Evolutionary conservation across 202 grass and related monocot species (phyloP).

Genomic region (Saccharum hybrid): DNA sequence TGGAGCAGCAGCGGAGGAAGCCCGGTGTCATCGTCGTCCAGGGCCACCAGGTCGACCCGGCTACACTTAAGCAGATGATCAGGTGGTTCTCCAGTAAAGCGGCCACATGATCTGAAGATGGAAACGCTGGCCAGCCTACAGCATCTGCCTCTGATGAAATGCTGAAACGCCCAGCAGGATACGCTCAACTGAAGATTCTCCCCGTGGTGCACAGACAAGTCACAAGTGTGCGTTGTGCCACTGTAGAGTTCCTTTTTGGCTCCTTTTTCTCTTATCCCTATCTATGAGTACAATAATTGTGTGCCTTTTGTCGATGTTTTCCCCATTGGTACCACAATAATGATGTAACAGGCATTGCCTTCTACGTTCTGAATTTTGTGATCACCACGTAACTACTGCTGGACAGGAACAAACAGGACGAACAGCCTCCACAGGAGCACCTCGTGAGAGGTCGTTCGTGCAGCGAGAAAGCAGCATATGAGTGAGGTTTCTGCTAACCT

Average conservation of each 20-base stretch:
- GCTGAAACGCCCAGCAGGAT: background rate
- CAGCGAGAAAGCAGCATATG: background rate
- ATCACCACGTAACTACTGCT: background rate
- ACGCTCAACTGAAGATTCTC: background rate
- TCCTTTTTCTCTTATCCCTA: background rate
- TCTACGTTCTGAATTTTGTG: background rate
- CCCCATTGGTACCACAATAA: conserved; percentile 25
- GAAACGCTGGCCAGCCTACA: background rate
- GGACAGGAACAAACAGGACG: background rate
- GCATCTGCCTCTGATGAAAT: background rate
- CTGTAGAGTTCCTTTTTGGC: background rate
- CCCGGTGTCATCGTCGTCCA: conserved; percentile 45
- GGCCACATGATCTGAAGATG: background rate
- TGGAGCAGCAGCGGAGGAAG: conserved; percentile 69
- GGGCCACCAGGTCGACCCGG: conserved; percentile 30
- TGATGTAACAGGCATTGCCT: background rate
- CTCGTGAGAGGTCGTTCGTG: background rate
- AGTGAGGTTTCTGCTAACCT: conserved; percentile 27
- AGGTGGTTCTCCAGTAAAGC: conserved; percentile 4
- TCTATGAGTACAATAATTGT: conserved; percentile 22
- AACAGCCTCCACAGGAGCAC: background rate
- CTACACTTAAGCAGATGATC: conserved; percentile 42
- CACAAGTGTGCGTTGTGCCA: background rate
- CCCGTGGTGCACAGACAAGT: background rate
- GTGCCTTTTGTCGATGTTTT: background rate